Percentiles rank a stretch among this genome's conserved stretches.
Evolutionary conservation across 2,329 filamentous ascomycete genomes (phyloP).

Genomic region (Hypoxylon sp.): DNA sequence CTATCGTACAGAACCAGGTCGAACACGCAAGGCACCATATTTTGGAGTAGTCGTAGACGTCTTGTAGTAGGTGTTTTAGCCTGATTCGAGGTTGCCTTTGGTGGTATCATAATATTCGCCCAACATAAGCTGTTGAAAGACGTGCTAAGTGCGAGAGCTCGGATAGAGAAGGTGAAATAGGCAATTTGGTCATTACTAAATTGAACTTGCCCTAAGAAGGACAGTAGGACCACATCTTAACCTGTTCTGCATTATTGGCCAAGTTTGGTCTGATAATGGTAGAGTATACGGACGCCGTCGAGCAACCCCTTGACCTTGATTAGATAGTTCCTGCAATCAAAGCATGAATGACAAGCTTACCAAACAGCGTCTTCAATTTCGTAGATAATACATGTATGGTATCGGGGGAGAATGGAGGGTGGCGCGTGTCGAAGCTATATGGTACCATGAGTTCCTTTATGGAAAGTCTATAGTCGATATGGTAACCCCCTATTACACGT

Average conservation of each 20-base stretch:
- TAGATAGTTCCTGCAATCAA: neutral
- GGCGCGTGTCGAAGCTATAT: constrained; percentile 2
- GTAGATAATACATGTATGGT: neutral
- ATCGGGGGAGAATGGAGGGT: neutral
- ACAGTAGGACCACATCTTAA: constrained; percentile 4
- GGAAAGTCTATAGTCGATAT: neutral
- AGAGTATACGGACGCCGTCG: neutral
- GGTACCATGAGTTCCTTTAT: neutral
- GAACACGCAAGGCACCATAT: neutral
- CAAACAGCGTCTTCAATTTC: neutral
- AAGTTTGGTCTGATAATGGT: constrained; percentile 5
- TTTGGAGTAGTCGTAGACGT: neutral
- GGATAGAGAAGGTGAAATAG: neutral
- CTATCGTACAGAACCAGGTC: neutral
- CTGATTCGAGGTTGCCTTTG: neutral
- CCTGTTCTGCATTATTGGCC: neutral
- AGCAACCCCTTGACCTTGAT: neutral
- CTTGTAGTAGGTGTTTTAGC: neutral
- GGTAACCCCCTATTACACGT: constrained; percentile 4
- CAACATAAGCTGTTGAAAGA: neutral
- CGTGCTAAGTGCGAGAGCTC: neutral
- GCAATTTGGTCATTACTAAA: neutral
- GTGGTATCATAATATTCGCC: neutral
- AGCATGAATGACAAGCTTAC: neutral
- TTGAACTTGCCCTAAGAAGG: neutral